Percentiles rank a stretch among this genome's conserved stretches.
These are phyloP conservation scores for Lenzites betulinus DNA, from an alignment of 768 basidiomycete species.

Conservation along the genomic window DNA sequence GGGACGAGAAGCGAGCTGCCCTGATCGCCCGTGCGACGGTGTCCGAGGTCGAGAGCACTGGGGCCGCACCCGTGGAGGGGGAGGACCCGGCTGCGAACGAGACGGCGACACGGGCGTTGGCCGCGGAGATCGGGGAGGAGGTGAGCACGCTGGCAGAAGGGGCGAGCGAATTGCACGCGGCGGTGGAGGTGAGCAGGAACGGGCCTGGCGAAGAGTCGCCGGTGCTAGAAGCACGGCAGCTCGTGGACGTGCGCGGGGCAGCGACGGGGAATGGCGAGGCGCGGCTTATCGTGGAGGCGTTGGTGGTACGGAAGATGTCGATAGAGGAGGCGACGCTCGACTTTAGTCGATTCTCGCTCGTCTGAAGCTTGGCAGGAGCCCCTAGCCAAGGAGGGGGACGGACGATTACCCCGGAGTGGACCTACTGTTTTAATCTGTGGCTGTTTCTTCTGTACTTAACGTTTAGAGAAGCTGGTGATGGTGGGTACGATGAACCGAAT, in stretches of 20 bases:
- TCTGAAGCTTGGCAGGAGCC: conserved; percentile 15
- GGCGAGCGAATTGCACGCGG: conserved; percentile 39
- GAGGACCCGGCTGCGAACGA: conserved; percentile 25
- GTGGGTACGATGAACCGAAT: too few species aligned
- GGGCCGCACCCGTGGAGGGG: not conserved
- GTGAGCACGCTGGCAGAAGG: conserved; percentile 34
- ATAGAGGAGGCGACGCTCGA: conserved; percentile 77
- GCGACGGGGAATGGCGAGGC: conserved; percentile 41
- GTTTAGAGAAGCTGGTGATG: too few species aligned
- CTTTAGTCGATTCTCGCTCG: conserved; percentile 44
- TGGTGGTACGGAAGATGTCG: conserved; percentile 77
- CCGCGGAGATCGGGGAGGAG: conserved; percentile 7
- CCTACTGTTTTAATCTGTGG: too few species aligned
- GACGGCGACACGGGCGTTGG: conserved; percentile 30
- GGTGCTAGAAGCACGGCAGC: conserved; percentile 1
- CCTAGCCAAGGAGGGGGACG: too few species aligned
- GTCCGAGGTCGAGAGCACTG: not conserved
- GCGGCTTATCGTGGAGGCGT: conserved; percentile 77
- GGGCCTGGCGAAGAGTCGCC: not conserved
- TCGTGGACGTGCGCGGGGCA: conserved; percentile 19
- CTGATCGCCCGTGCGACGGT: conserved; percentile 24
- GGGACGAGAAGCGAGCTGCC: conserved; percentile 45
- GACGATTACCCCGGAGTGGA: too few species aligned
- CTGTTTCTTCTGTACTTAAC: too few species aligned
- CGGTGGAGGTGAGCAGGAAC: conserved; percentile 24